A percentile compares a stretch with the other conserved stretches of the same genome.
These are phyloP conservation scores for Solanum chilense DNA, from an alignment of 257 asterid genomes.

Conservation along the genomic window DNA sequence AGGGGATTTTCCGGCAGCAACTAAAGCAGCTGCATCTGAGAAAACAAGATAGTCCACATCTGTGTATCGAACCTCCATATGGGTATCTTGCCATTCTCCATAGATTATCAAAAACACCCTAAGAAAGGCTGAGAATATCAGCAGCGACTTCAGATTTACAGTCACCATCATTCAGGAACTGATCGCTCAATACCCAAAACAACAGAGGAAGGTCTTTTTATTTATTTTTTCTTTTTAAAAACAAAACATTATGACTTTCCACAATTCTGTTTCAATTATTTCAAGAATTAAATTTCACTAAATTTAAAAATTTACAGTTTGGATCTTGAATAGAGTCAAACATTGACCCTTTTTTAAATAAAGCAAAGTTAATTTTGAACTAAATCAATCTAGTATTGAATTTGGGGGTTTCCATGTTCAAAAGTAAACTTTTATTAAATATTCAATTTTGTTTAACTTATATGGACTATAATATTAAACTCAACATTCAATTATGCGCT, in stretches of 20 bases:
- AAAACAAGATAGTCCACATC: constrained; percentile 87
- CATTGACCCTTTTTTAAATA: neutral
- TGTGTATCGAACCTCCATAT: constrained; percentile 90
- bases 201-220: neutral
- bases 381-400: neutral
- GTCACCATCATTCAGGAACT: neutral
- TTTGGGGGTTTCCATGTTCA: neutral
- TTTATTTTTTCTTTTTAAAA: neutral
- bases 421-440: no score
- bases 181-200: neutral
- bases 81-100: constrained; percentile 94
- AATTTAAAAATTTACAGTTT: no score
- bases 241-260: neutral
- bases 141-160: constrained; percentile 35
- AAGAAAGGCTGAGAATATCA: constrained; percentile 55
- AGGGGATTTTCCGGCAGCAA: constrained; percentile 82
- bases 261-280: neutral
- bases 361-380: neutral
- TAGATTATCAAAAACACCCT: constrained; percentile 53
- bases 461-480: neutral
- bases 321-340: neutral
- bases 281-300: neutral
- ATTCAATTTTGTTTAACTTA: neutral
- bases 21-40: constrained; percentile 79
- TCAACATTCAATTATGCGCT: neutral